Evolutionary conservation across 1,139 yeast species (phyloP), one percentile per base, ranked within the genome.

Genomic region (Suhomyces coccinellae): DNA sequence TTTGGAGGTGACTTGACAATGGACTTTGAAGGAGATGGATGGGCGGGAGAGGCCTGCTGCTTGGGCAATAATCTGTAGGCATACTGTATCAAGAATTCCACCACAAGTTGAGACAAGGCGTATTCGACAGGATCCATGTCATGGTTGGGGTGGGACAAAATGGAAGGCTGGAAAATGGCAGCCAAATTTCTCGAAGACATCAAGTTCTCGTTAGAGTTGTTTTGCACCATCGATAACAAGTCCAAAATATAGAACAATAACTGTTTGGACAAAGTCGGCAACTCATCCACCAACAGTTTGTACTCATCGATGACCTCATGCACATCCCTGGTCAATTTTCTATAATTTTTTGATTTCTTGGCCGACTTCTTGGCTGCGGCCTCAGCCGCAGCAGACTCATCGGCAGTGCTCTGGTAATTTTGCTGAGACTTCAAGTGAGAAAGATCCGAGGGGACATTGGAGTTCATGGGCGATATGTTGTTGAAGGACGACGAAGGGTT

Each of bases 151-250:
- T 93, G 98, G 2, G 96, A 87, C 40, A 95, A 72, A 14, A 95
- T 82, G 16, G 96, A 87, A 2, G 99, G 99, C 66, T 93, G 99
- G 69, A 95, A 93, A 49, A 93, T 88, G 2, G 98, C 97, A 0
- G 98, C 96, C 53, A 93, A 71, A 61, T 95, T 93, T 55, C 93
- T 80, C 2, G 96, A 88, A 2, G 97, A 84, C 99, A 93, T 93
- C 54, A 89, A 73, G 62, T 91, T 93, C 48, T 80, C 81, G 39
- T 79, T 81, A 9, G 93, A 76, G 57, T 87, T 85, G 50, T 87
- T 82, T 42, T 91, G 88, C 53, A 93, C 95, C 72, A 90, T 80
- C 10, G 96, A 87, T 48, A 93, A 72, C 54, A 95, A 71, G 65
- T 93, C 99, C 54, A 93, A 69, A 24, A 95, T 80, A 66, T 95